Base-by-base conservation (phyloP, 768 basidiomycete genomes). In the Lanmaoa pseudosensibilis region DNA sequence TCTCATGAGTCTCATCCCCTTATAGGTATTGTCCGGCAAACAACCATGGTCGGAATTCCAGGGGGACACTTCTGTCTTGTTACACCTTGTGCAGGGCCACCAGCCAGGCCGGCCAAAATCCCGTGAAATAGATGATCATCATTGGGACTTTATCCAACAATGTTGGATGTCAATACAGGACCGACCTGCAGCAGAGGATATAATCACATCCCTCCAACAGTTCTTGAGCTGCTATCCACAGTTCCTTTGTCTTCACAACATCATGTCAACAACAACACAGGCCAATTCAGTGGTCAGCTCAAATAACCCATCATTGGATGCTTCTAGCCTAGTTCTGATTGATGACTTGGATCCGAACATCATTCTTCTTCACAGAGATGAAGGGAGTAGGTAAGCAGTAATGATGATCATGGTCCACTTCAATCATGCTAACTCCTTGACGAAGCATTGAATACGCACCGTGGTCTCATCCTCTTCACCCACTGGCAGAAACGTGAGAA, bases 1-100 rank as follows among this genome's bases (percentile, higher is more conserved):
- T 55, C 65, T 55, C 15, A 55, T 38, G 6, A 23, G 38, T 55
- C 65, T 55, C 15, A 55, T 38, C 1, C 4, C n/a, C 5, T n/a
- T 36, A 4, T 11, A 55, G 54, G 47, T 55, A 1, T 23, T 55
- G 10, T 47, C 46, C 3, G 46, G 46, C 1, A 21, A 34, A 33
- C n/a, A 9, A 9, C 46, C 46, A 21, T 47, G 46, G 46, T 46
- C 37, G 5, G 52, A 55, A 10, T 32, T 55, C 4, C 21, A 37
- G 13, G 2, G 13, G 11, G 55, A 56, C 15, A 18, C 9, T 1
- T 18, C 21, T 9, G 10, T 59, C 43, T 11, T 59, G 2, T 74
- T 55, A 10, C 4, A 13, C 27, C 27, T 30, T 30, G 27, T 7
- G 1, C 10, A 18, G 21, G 58, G 54, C 33, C 38, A 47, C 3